phyloP scores from a whole-genome alignment of 164 flowering plant species.

The Vitis riparia region DNA sequence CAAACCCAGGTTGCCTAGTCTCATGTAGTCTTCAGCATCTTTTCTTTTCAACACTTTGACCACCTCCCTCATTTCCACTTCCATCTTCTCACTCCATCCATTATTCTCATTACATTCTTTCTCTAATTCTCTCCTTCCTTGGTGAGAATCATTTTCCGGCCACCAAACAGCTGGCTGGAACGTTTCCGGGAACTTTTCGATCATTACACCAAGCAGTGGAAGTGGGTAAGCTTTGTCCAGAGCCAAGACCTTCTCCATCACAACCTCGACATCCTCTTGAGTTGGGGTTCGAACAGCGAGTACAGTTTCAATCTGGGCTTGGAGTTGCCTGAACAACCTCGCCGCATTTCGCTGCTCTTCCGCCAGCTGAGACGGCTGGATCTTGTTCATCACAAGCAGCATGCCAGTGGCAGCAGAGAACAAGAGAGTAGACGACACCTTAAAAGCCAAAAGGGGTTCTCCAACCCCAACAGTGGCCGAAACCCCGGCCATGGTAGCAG shows the following conservation, averaged over 20 bases:
- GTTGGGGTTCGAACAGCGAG: conserved; percentile 31
- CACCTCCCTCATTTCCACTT: conserved; percentile 53
- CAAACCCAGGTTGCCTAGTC: conserved; percentile 41
- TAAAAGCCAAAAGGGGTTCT: conserved; percentile 24
- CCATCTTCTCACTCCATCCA: conserved; percentile 54
- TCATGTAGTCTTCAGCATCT: conserved; percentile 45
- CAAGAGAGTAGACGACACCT: conserved; percentile 30
- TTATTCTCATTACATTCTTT: conserved; percentile 12
- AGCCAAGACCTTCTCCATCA: conserved; percentile 32
- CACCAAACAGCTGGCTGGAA: conserved; percentile 26
- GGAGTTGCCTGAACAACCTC: conserved; percentile 42
- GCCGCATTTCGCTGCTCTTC: conserved; percentile 43
- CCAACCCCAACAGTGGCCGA: conserved; percentile 10
- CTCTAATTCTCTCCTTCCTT: neutral
- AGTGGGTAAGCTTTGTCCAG: conserved; percentile 45
- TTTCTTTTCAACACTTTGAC: conserved; percentile 38
- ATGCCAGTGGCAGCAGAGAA: conserved; percentile 37
- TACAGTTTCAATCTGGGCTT: conserved; percentile 31
- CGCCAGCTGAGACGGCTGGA: conserved; percentile 44
- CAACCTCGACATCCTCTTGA: conserved; percentile 34
- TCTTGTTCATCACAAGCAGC: conserved; percentile 36
- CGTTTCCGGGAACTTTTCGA: conserved; percentile 34
- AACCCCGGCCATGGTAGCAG: conserved; percentile 34
- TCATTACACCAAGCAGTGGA: conserved; percentile 38
- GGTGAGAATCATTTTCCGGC: neutral